A percentile compares a stretch with the other conserved stretches of the same genome.
These are phyloP conservation scores for Phlebiopsis gigantea DNA, from an alignment of 768 basidiomycete species.

Conservation along the genomic window DNA sequence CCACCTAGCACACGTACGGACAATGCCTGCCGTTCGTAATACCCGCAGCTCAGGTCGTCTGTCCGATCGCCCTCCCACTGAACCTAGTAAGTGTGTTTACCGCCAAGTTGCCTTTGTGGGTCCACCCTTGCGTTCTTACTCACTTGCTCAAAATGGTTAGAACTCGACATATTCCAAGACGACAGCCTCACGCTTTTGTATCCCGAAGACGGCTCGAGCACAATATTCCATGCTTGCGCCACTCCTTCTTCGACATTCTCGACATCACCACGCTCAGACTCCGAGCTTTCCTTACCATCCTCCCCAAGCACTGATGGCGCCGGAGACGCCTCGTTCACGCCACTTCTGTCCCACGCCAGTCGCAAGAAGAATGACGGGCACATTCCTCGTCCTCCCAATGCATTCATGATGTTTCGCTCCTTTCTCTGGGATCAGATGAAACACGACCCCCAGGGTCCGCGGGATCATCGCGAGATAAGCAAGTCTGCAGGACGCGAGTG, in stretches of 20 bases:
- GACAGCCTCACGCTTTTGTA: slow-evolving; percentile 17
- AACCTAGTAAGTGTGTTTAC: slow-evolving; percentile 14
- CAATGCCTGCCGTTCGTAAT: slow-evolving; percentile 31
- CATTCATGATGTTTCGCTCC: slow-evolving; percentile 81
- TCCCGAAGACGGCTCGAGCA: neutral
- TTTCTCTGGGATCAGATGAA: slow-evolving; percentile 48
- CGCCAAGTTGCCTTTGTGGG: slow-evolving; percentile 16
- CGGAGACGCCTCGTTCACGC: slow-evolving; percentile 15
- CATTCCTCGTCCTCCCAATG: slow-evolving; percentile 76
- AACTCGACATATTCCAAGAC: slow-evolving; percentile 26
- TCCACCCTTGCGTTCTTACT: slow-evolving; percentile 18
- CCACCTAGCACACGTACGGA: neutral
- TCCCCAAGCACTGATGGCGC: slow-evolving; percentile 1
- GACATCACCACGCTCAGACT: neutral
- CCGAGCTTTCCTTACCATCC: slow-evolving; percentile 4
- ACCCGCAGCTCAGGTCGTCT: slow-evolving; percentile 40
- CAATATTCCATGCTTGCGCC: neutral
- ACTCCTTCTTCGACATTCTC: neutral
- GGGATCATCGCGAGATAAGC: slow-evolving; percentile 69
- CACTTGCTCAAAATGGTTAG: slow-evolving; percentile 30
- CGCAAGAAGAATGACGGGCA: slow-evolving; percentile 42
- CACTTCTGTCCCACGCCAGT: slow-evolving; percentile 25
- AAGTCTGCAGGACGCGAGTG: slow-evolving; percentile 66
- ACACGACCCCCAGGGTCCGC: slow-evolving; percentile 43
- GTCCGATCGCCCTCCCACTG: slow-evolving; percentile 32